phyloP scores from a whole-genome alignment of 73 alveolate species.

The Breviolum minutum region DNA sequence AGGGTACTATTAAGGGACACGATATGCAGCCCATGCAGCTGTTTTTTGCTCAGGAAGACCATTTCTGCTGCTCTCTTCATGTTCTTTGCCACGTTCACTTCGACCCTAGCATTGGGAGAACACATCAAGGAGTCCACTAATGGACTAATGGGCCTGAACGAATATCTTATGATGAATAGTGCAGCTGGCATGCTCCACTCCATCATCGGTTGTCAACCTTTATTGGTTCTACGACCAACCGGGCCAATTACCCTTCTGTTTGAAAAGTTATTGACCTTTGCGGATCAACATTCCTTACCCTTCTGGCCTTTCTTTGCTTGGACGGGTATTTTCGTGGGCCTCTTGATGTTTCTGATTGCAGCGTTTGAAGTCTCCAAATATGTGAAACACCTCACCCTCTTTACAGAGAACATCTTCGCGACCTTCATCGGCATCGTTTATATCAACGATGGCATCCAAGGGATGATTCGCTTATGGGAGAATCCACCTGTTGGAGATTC shows the following conservation, averaged over 20 bases:
- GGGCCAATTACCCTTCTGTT: conserved; percentile 70
- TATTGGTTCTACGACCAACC: conserved; percentile 62
- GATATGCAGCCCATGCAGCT: neutral
- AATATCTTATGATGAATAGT: conserved; percentile 62
- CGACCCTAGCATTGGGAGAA: conserved; percentile 62
- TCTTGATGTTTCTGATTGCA: conserved; percentile 59
- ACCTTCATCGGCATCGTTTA: conserved; percentile 66
- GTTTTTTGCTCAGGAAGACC: neutral
- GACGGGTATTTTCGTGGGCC: conserved; percentile 81
- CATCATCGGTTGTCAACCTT: conserved; percentile 61
- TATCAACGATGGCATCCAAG: conserved; percentile 76
- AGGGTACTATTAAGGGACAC: neutral
- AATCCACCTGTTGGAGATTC: neutral
- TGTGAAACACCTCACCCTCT: conserved; percentile 37
- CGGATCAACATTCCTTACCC: conserved; percentile 44
- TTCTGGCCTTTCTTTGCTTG: conserved; percentile 85
- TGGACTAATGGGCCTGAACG: conserved; percentile 42
- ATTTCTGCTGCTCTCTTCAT: conserved; percentile 42
- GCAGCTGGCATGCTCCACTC: conserved; percentile 54
- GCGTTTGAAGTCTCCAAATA: conserved; percentile 36
- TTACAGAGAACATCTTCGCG: conserved; percentile 83
- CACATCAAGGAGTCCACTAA: conserved; percentile 65
- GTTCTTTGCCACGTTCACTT: conserved; percentile 82
- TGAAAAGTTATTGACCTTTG: conserved; percentile 29
- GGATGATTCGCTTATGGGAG: conserved; percentile 70